Conservation (phyloP, 352 stramenopile species). For the Phytophthora boehmeriae region DNA sequence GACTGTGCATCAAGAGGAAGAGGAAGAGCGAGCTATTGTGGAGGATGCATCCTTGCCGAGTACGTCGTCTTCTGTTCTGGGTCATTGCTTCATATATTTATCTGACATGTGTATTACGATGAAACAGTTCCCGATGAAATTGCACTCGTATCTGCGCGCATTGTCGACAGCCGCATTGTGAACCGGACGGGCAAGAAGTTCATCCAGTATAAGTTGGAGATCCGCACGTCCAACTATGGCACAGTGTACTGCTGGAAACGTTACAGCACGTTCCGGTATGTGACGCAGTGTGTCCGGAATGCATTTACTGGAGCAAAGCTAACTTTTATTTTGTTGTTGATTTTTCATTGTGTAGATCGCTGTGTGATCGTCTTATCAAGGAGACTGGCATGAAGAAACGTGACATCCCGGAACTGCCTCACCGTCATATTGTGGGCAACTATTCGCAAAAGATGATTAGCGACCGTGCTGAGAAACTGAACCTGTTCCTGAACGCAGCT, state of each 20-base stretch:
- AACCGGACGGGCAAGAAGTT: conserved; percentile 88
- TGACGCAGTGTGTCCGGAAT: neutral
- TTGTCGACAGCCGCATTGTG: conserved; percentile 85
- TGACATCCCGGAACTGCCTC: conserved; percentile 84
- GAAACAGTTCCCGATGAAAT: conserved; percentile 82
- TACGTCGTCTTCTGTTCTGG: conserved; percentile 42
- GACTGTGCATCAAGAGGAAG: conserved; percentile 65
- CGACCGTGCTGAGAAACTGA: conserved; percentile 87
- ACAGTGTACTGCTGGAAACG: conserved; percentile 90
- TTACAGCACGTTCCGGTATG: conserved; percentile 88
- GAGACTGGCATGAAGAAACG: conserved; percentile 83
- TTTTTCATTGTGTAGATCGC: conserved; percentile 42
- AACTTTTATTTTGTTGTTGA: neutral
- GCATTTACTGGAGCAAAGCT: neutral
- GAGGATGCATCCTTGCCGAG: conserved; percentile 78
- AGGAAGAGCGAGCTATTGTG: conserved; percentile 81
- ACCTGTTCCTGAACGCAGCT: conserved; percentile 78
- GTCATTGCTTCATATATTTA: conserved; percentile 22
- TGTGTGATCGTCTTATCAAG: conserved; percentile 88
- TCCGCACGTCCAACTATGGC: conserved; percentile 88
- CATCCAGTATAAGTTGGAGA: conserved; percentile 91
- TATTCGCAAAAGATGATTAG: conserved; percentile 83
- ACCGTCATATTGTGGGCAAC: conserved; percentile 86
- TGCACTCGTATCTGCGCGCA: conserved; percentile 74
- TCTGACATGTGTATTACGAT: conserved; percentile 7